A percentile compares a stretch with the other conserved stretches of the same genome.
phyloP scores from a whole-genome alignment of 179 eudicot genomes.

The Silene vulgaris region DNA sequence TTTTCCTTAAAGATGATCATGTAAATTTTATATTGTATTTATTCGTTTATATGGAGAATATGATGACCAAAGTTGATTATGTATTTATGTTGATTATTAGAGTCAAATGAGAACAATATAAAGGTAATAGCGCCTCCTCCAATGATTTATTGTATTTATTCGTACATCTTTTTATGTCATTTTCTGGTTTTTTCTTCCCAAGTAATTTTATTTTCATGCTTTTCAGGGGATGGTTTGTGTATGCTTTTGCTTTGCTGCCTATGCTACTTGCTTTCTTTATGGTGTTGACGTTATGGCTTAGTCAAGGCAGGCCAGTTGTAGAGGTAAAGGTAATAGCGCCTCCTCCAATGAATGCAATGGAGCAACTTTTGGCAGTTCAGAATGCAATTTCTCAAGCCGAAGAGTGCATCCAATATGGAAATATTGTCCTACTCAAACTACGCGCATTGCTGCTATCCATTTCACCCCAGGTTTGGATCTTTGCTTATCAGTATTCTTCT shows the following conservation, averaged over 20 bases:
- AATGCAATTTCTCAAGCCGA: conserved; percentile 76
- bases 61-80: not conserved
- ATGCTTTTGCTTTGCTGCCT: conserved; percentile 38
- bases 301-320: conserved; percentile 45
- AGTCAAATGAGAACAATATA: not conserved
- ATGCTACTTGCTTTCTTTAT: conserved; percentile 52
- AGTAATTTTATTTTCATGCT: conserved; percentile 8
- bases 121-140: not conserved
- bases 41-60: not conserved
- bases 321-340: conserved; percentile 70
- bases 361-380: conserved; percentile 89
- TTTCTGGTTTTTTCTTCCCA: not conserved
- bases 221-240: conserved; percentile 77
- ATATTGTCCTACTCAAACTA: conserved; percentile 64
- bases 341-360: conserved; percentile 76
- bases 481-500: not conserved
- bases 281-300: conserved; percentile 47
- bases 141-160: too few relatives aligned
- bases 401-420: conserved; percentile 75
- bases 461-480: conserved; percentile 64
- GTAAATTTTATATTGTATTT: too few relatives aligned
- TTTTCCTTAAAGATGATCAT: too few relatives aligned
- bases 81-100: not conserved
- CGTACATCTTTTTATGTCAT: conserved; percentile 4
- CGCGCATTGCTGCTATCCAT: conserved; percentile 73